These are phyloP conservation scores for Mesembryanthemum crystallinum DNA, from an alignment of 148 eudicot species.

Conservation along the genomic window DNA sequence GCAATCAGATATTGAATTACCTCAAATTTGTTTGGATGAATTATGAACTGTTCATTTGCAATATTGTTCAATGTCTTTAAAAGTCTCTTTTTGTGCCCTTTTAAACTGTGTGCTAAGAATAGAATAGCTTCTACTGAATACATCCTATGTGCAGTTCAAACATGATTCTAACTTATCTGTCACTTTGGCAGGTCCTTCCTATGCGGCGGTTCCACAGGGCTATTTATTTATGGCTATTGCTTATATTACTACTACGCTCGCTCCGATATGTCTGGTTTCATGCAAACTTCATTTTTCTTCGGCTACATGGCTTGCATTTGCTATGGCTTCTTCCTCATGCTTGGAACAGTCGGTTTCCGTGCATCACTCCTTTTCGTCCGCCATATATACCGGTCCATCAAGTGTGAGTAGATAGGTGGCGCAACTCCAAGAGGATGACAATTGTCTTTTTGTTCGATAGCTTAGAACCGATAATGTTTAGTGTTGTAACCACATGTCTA, in stretches of 20 bases:
- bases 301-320: slow-evolving; percentile 44
- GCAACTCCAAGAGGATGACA: slow-evolving; percentile 13
- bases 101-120: too few relatives aligned
- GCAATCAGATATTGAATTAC: neutral
- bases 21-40: neutral
- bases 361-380: slow-evolving; percentile 35
- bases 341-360: slow-evolving; percentile 36
- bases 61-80: neutral
- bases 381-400: slow-evolving; percentile 37
- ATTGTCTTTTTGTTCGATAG: slow-evolving; percentile 18
- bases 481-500: slow-evolving; percentile 6
- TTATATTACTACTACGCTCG: slow-evolving; percentile 38
- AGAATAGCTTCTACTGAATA: neutral
- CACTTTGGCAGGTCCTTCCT: slow-evolving; percentile 31
- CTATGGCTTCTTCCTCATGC: slow-evolving; percentile 44
- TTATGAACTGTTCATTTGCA: neutral
- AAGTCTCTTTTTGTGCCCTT: neutral
- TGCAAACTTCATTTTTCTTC: slow-evolving; percentile 42
- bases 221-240: slow-evolving; percentile 39
- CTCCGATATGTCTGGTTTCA: slow-evolving; percentile 39
- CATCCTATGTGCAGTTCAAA: neutral
- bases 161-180: slow-evolving; percentile 3
- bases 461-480: slow-evolving; percentile 3
- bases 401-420: slow-evolving; percentile 29
- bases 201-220: slow-evolving; percentile 37